These are phyloP conservation scores for Ochetophila trinervis DNA, from an alignment of 306 rosid genomes.

Conservation along the genomic window DNA sequence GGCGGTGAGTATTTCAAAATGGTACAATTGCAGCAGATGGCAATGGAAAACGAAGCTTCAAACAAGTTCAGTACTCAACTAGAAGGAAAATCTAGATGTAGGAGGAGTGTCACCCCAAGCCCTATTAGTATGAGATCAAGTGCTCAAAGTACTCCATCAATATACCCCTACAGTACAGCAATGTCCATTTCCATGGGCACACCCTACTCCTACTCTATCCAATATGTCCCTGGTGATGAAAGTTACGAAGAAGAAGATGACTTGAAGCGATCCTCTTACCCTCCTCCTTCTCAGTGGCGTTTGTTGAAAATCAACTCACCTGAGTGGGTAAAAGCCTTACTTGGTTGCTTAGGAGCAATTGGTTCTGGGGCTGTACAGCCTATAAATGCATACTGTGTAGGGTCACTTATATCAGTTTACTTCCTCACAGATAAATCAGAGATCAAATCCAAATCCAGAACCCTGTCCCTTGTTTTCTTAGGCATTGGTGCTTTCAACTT, in stretches of 20 bases:
- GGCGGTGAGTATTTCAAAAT: constrained; percentile 67
- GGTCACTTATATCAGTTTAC: constrained; percentile 62
- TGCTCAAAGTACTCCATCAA: constrained; percentile 42
- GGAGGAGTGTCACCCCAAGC: constrained; percentile 52
- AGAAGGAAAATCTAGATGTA: constrained; percentile 43
- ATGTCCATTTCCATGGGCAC: constrained; percentile 64
- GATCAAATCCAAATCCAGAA: constrained; percentile 55
- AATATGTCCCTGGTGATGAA: constrained; percentile 60
- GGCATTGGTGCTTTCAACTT: constrained; percentile 77
- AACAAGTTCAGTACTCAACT: constrained; percentile 31
- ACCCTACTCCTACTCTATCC: constrained; percentile 72
- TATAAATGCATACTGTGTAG: constrained; percentile 72
- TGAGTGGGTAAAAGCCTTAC: constrained; percentile 67
- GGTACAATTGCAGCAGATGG: constrained; percentile 70
- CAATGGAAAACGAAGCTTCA: constrained; percentile 42
- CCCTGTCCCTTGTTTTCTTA: constrained; percentile 57
- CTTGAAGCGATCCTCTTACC: constrained; percentile 34
- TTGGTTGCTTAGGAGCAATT: constrained; percentile 81
- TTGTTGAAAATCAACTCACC: constrained; percentile 73
- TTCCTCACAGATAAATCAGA: constrained; percentile 46
- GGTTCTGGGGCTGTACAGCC: constrained; percentile 92
- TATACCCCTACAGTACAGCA: constrained; percentile 53
- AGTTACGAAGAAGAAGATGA: constrained; percentile 39
- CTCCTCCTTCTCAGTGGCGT: constrained; percentile 70
- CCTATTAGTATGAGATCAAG: constrained; percentile 65